Evolutionary conservation across 495 filamentous ascomycete species (phyloP).

Genomic region (Neurospora pannonica): DNA sequence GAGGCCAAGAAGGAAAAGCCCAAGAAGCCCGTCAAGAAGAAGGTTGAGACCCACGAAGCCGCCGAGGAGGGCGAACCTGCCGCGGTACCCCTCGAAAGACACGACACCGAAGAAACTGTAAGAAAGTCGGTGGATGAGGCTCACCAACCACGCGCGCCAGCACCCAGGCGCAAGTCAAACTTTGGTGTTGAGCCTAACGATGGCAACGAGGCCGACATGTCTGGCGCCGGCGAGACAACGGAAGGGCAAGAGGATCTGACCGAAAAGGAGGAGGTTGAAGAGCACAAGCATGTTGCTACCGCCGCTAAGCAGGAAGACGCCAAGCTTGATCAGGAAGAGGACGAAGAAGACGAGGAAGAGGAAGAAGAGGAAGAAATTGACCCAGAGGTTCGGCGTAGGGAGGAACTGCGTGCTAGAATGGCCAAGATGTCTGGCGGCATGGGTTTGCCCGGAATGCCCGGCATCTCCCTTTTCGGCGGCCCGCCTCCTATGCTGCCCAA

Average conservation of each 20-base stretch:
- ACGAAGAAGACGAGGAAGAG: conserved; percentile 50
- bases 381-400: conserved; percentile 73
- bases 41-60: conserved; percentile 48
- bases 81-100: conserved; percentile 31
- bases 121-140: conserved; percentile 52
- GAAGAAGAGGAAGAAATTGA: conserved; percentile 88
- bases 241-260: conserved; percentile 73
- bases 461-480: conserved; percentile 61
- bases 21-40: conserved; percentile 70
- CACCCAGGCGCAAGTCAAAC: conserved; percentile 44
- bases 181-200: conserved; percentile 48
- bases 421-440: conserved; percentile 97
- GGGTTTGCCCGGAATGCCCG: conserved; percentile 94
- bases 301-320: conserved; percentile 30
- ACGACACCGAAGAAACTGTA: conserved; percentile 41
- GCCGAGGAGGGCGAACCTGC: conserved; percentile 29
- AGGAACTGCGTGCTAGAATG: conserved; percentile 90
- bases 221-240: conserved; percentile 70
- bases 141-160: conserved; percentile 33
- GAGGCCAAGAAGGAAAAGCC: conserved; percentile 87
- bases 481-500: conserved; percentile 44
- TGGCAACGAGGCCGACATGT: conserved; percentile 84
- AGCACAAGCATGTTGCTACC: conserved; percentile 29
- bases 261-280: conserved; percentile 66
- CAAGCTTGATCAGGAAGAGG: conserved; percentile 25